Conservation (phyloP, 2,329 filamentous ascomycete species). For the Fusarium avenaceum region DNA sequence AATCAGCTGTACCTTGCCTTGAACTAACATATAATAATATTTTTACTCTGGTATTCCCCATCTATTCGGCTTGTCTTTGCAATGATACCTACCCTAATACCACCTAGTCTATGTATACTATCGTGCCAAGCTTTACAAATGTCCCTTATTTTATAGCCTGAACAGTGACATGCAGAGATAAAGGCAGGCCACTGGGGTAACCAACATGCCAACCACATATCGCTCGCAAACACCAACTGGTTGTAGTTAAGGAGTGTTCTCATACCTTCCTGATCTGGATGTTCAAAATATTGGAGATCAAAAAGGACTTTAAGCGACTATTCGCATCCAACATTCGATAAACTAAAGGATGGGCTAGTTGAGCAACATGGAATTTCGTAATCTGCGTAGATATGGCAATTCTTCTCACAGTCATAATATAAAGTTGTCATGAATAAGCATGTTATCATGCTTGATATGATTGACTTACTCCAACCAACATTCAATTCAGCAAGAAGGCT, state of each 20-base stretch:
- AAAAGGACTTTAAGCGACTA: slow-evolving; percentile 7
- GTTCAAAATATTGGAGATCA: not conserved
- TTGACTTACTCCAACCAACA: not conserved
- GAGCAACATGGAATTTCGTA: not conserved
- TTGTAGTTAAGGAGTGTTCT: slow-evolving; percentile 4
- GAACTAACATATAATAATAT: not conserved
- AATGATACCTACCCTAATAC: not conserved
- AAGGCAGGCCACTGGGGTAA: not conserved
- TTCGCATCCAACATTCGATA: not conserved
- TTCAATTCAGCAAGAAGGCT: not conserved
- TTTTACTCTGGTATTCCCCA: slow-evolving; percentile 7
- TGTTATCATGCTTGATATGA: not conserved
- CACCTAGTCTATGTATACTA: not conserved
- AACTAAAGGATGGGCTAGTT: not conserved
- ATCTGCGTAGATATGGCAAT: not conserved
- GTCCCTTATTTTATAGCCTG: not conserved
- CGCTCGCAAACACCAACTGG: slow-evolving; percentile 6
- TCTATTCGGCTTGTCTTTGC: not conserved
- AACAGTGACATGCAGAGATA: slow-evolving; percentile 27
- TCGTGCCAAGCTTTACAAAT: slow-evolving; percentile 18
- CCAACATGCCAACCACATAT: not conserved
- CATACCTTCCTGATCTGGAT: slow-evolving; percentile 37
- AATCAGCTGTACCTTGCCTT: not conserved
- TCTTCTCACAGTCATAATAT: not conserved
- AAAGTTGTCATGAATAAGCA: not conserved